Evolutionary conservation across 73 alveolate genomes (phyloP).

Genomic region (Tetrahymena malaccensis): DNA sequence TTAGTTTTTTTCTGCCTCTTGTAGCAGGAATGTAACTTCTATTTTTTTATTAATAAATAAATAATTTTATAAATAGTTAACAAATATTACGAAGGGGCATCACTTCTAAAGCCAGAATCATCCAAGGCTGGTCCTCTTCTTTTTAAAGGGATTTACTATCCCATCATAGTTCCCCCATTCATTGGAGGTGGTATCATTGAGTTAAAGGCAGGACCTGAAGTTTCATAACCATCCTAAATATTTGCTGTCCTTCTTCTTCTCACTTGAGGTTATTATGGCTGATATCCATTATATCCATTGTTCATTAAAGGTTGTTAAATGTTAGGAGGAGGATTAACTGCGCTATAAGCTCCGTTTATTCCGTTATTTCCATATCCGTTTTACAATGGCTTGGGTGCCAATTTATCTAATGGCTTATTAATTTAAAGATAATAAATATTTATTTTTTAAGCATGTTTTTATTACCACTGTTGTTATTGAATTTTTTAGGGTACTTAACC

Average conservation of each 20-base stretch:
- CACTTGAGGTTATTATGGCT: background rate
- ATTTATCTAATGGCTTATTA: background rate
- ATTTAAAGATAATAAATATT: background rate
- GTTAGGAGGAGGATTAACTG: background rate
- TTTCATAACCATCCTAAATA: background rate
- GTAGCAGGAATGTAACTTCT: background rate
- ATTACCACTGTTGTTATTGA: background rate
- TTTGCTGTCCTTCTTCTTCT: background rate
- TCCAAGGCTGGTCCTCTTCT: background rate
- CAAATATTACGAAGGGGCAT: background rate
- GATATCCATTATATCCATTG: background rate
- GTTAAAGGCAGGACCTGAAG: background rate
- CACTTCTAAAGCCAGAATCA: background rate
- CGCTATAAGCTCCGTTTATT: background rate
- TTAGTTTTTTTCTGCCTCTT: background rate
- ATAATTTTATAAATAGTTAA: background rate
- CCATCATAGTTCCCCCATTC: background rate
- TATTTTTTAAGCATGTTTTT: background rate
- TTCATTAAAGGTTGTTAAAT: background rate
- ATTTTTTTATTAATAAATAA: background rate
- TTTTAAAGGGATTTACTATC: background rate
- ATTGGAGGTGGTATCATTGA: background rate
- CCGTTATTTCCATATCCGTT: background rate
- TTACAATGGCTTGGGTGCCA: background rate
- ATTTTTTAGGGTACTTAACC: background rate